Base-by-base conservation (phyloP, 306 rosid species). In the Canavalia gladiata region DNA sequence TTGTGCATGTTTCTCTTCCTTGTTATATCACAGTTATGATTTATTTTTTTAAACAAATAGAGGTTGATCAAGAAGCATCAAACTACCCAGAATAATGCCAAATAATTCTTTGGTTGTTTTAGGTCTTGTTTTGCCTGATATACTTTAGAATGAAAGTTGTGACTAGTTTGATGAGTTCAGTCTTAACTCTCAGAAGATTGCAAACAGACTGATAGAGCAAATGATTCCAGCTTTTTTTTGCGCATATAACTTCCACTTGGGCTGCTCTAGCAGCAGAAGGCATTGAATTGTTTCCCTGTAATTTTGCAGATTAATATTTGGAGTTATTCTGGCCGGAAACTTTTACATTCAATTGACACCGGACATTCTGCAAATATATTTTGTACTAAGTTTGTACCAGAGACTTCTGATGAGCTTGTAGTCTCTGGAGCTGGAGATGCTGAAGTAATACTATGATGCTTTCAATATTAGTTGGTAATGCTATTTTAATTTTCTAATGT, bases 401-500 rank as follows among this genome's bases (percentile, higher is more conserved):
- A 93, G 87, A 96, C 97, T 73, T 89, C 94, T 39, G 97, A 93
- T 85, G 98, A 96, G 84, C 96, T 96, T 85, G 99, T 96, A 55
- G 97, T 72, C 68, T 96, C 99, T 33, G 99, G 98, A 72, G 99
- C 99, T 54, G 99, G 97, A 84, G 99, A 96, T 88, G 92, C 97
- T 76, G 98, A 92, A 90, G 99, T 96, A 89, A 81, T 87, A 62
- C 76, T 46, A 46, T 82, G 81, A 55, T 68, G 30, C 52, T 30
- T 60, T 62, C 28, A 30, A 81, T 37, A 29, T 39, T 18, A 60
- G 73, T 35, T 30, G 76, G 33, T 68, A 52, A n/a, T 68, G 74
- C 4, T 2, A 39, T 65, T 75, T 46, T 37, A 49, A 75, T 74
- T 50, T 43, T 67, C 55, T 28, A 29, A 74, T 80, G 69, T 63